Base-by-base conservation (phyloP, 2,329 filamentous ascomycete genomes). In the Cytospora piceicola region DNA sequence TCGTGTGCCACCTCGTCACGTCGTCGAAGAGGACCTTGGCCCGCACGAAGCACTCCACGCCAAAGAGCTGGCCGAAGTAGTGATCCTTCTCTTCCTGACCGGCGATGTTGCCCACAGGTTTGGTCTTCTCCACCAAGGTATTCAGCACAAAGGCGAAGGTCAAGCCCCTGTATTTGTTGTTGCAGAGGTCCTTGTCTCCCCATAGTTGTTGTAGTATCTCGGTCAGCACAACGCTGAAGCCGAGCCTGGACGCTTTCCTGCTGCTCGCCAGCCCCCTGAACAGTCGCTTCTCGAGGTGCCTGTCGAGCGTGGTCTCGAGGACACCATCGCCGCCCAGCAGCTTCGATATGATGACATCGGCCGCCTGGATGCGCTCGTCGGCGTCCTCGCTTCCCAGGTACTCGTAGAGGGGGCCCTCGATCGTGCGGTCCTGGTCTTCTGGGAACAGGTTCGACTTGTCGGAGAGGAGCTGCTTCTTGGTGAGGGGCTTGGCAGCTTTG, bases 191-290 rank as follows among this genome's bases (percentile, higher is more conserved):
- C 51, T 81, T 77, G 17, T 80, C 71, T 1, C 86, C 86, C 72
- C 90, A 91, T 6, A 94, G 78, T 72, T 94, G 87, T 5, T 86
- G 83, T 54, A 97, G 75, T 11, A 96, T 80, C 77, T 97, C 94
- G 0, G 93, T 90, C 70, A 98, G 80, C 0, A 94, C 94, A 63
- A 97, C 83, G 62, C 93, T 96, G 76, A 96, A 97, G 4, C 95
- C 95, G 59, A 95, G 80, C 30, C 95, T 86, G 22, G 94, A 93
- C 15, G 92, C 92, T 79, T 97, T 97, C 65, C 93, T 89, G 63
- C 93, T 90, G 75, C 93, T 97, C 68, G 94, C 93, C 22, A 98
- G 87, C 51, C 95, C 95, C 63, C 92, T 88, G 75, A 97, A 92
- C 46, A 99, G 82, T 30, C 90, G 85, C 73, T 86, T 85, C 69